A percentile compares a stretch with the other conserved stretches of the same genome.
These are phyloP conservation scores for Globisporangium echinulatum DNA, from an alignment of 352 stramenopile species.

Conservation along the genomic window DNA sequence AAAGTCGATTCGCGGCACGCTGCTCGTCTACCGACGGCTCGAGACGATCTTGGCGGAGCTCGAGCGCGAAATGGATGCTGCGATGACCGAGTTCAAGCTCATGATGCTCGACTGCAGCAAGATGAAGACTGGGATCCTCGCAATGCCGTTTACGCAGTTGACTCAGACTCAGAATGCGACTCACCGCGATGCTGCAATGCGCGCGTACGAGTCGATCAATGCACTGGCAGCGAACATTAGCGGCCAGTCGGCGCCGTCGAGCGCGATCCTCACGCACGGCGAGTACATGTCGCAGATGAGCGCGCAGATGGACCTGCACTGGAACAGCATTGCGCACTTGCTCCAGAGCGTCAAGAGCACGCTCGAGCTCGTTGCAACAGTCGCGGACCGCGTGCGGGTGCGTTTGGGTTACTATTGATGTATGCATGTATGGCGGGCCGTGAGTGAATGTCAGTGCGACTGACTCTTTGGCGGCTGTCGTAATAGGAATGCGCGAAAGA, in stretches of 20 bases:
- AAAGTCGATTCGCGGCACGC: constrained; percentile 76
- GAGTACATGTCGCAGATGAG: constrained; percentile 87
- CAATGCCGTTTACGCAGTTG: constrained; percentile 69
- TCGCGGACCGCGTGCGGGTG: constrained; percentile 62
- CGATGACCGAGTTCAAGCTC: constrained; percentile 68
- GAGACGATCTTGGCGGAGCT: constrained; percentile 50
- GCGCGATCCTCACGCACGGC: constrained; percentile 73
- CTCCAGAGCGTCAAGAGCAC: constrained; percentile 76
- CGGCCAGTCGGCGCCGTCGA: constrained; percentile 40
- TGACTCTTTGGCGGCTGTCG: constrained; percentile 4
- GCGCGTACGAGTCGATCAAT: constrained; percentile 82
- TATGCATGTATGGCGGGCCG: neutral
- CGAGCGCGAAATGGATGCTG: constrained; percentile 58
- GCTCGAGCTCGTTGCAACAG: constrained; percentile 51
- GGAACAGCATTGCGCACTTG: constrained; percentile 80
- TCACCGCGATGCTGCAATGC: constrained; percentile 22
- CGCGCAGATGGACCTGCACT: constrained; percentile 81
- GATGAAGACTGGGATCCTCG: constrained; percentile 75
- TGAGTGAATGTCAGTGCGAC: neutral
- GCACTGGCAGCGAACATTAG: constrained; percentile 68
- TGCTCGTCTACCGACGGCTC: constrained; percentile 63
- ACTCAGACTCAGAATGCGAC: constrained; percentile 13
- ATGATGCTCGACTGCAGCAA: constrained; percentile 68
- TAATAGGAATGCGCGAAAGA: constrained; percentile 66
- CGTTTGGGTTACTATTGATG: constrained; percentile 8